Base-by-base conservation (phyloP, 73 alveolate genomes). In the Breviolum minutum region DNA sequence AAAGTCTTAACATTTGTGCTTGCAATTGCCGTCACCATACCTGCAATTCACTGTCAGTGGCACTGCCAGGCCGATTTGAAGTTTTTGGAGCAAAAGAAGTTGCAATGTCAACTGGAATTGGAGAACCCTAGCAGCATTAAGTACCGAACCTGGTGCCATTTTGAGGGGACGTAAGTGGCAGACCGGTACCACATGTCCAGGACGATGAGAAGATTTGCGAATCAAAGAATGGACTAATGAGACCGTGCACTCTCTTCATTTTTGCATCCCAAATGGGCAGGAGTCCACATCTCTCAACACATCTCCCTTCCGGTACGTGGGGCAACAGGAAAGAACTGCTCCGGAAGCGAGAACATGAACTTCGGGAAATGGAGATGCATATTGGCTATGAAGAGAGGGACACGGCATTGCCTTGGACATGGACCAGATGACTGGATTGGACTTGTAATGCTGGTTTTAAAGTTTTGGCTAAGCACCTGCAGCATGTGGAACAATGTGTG, bases 271-370 rank as follows among this genome's bases (percentile, higher is more conserved):
- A 40, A 40, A 40, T 40, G 0, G 54, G 54, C 54, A 40, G 54
- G 54, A 40, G 54, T 40, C 54, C 54, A 24, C 82, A 73, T 20
- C 76, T 17, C 48, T 8, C 19, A 32, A 73, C 83, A 24, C 22
- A 73, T 26, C 83, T 20, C n/a, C 26, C 26, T 22, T 17, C 30
- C 26, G 82, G 82, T 32, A 5, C 82, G 14, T n/a, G 54, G 19
- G 83, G 30, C 62, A 4, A 29, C 63, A 80, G 88, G 88, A 80
- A 80, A 48, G 88, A 80, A 48, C 88, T 80, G 19, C 88, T 80
- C 32, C 88, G 88, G 54, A 80, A 80, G 88, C 88, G 88, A 32
- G 88, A 80, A 29, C 88, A 80, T 48, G 88, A 80, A 80, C 88
- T 80, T 80, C 88, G 88, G 20, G 68, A 80, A 66, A 40, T 80